Base-by-base conservation (phyloP, 176 grass and related monocot species). In the Poa pratensis region DNA sequence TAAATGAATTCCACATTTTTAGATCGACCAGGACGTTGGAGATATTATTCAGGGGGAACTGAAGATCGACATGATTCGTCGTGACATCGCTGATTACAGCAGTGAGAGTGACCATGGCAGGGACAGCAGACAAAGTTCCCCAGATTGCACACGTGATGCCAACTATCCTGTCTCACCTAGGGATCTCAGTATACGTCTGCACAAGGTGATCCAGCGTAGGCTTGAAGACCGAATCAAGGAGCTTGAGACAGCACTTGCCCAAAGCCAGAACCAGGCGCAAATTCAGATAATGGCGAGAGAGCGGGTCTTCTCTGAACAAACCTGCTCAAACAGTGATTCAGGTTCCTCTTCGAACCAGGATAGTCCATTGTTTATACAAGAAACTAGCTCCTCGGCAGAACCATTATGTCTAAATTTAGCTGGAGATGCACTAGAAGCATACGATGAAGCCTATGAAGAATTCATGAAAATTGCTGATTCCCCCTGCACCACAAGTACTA, bases 361-460 rank as follows among this genome's bases (percentile, higher is more conserved):
- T 64, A 95, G 93, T 52, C 95, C 92, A 62, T 83, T 82, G 40
- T 51, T 80, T 51, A 82, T 87, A 49, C 68, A 78, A 67, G 81
- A 76, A 84, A 84, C 73, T 54, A 84, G 53, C 75, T 59, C 87
- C 19, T 78, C 68, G 32, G 69, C 55, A 68, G 85, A 92, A 83
- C 91, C 91, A 0, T 92, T 95, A 67, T 88, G 86, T 87, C 75
- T 98, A 73, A 95, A 94, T 75, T 86, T 95, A 78, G 55, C 89
- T 68, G 96, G 93, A 78, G 96, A 98, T 5, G 90, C 93, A 19
- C 75, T 94, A 52, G 82, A 98, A 84, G 96, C 93, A 35, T 95
- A 95, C 51, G 80, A 91, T 22, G 96, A 98, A 91, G 93, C 91
- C 27, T 98, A 93, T 0, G 91, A 94, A 73, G 96, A 98, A 83